These are phyloP conservation scores for Pseudonitzschia delicatissima DNA, from an alignment of 108 stramenopile species.

Conservation along the genomic window DNA sequence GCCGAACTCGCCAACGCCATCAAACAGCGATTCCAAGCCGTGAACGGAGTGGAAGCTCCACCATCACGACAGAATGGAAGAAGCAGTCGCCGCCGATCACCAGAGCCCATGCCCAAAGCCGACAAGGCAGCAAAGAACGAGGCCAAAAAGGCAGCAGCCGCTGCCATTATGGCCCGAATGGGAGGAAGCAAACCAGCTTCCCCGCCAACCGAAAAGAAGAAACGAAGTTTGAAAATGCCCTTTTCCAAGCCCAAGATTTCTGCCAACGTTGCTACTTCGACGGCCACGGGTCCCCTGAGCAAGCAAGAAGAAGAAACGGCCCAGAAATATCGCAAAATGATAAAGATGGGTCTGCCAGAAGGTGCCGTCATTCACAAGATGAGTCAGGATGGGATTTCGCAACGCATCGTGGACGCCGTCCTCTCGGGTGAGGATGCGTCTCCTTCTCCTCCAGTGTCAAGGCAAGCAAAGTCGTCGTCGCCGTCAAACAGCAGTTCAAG, in stretches of 20 bases:
- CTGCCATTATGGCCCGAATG: conserved; percentile 20
- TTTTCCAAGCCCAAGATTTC: not conserved
- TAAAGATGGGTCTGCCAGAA: conserved; percentile 27
- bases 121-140: conserved; percentile 1
- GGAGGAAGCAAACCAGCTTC: conserved; percentile 8
- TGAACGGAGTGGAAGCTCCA: conserved; percentile 7
- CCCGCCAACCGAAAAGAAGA: not conserved
- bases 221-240: not conserved
- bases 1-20: conserved; percentile 19
- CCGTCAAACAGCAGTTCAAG: not conserved
- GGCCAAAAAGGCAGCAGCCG: conserved; percentile 31
- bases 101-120: conserved; percentile 6
- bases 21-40: not conserved
- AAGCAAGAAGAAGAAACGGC: not conserved
- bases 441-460: not conserved
- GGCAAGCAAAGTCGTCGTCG: not conserved
- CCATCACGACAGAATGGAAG: conserved; percentile 15
- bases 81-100: not conserved
- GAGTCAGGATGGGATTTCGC: conserved; percentile 20
- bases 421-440: not conserved
- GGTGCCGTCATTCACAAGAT: conserved; percentile 17
- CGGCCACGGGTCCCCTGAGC: not conserved
- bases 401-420: conserved; percentile 15
- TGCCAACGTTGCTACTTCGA: not conserved
- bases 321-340: conserved; percentile 18